Conservation (phyloP, 2,329 filamentous ascomycete genomes). For the Diaporthe sp. region DNA sequence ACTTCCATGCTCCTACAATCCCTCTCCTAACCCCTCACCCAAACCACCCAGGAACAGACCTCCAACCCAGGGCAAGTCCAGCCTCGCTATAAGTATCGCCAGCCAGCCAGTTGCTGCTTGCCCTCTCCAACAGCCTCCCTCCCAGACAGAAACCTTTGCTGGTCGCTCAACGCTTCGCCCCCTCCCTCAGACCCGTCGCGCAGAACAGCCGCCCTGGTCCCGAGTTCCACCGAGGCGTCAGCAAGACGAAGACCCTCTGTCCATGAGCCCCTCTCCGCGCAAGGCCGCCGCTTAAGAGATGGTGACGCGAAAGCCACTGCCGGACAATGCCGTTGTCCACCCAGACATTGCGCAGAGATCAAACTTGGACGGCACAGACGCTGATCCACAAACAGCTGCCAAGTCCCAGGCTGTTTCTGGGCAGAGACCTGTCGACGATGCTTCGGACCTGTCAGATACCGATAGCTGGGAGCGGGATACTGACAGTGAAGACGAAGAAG, state of each 20-base stretch:
- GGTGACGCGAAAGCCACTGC: conserved; percentile 54
- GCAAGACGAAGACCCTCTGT: background rate
- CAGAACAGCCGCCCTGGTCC: background rate
- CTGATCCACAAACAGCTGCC: background rate
- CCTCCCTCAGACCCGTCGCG: background rate
- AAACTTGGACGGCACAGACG: conserved; percentile 42
- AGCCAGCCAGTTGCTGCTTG: background rate
- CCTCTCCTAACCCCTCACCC: background rate
- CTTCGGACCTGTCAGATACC: conserved; percentile 35
- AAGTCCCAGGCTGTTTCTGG: background rate
- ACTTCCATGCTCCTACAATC: background rate
- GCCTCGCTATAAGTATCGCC: background rate
- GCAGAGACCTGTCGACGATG: background rate
- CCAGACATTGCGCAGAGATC: conserved; percentile 39
- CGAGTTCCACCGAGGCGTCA: background rate
- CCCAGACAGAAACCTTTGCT: background rate
- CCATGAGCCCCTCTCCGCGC: conserved; percentile 17
- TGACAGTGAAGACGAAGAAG: conserved; percentile 31
- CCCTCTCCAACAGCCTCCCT: background rate
- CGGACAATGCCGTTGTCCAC: conserved; percentile 43
- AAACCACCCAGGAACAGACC: background rate
- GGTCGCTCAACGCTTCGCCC: background rate
- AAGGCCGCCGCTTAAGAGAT: conserved; percentile 43
- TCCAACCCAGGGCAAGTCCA: background rate
- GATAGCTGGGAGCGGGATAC: conserved; percentile 32